Evolutionary conservation across 805 yeast genomes (phyloP), one percentile per base, ranked within the genome.

Genomic region (Geotrichum ghanense): DNA sequence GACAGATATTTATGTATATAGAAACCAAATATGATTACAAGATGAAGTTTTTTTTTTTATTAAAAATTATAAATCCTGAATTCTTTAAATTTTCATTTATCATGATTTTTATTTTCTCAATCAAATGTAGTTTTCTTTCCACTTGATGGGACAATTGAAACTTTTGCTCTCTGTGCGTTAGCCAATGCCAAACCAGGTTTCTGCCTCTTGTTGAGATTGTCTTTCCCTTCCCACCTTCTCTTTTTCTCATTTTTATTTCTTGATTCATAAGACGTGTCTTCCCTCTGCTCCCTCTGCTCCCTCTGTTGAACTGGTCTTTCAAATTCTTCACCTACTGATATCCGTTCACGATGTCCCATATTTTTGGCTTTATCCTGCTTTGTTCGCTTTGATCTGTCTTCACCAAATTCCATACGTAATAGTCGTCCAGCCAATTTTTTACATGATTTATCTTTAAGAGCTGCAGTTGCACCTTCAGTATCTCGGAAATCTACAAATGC

Each of bases 321-420:
- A 14, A 21, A 24, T 43, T 26, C 46, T 58, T 44, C 10, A 31
- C 24, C 22, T 10, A 23, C 17, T 17, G 9, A 20, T 22, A 19
- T 21, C 14, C 45, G 16, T 22, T 20, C 25, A 19, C 14, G 7
- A 6, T 27, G 23, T 6, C 21, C 12, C 22, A 20, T 16, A 31
- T 19, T 16, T 12, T 44, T 27, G 19, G 16, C 31, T 42, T 46
- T 49, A 19, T 43, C 42, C 16, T 50, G 48, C 43, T 52, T 51
- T 27, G 53, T 46, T 61, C 86, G 73, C 67, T 84, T 81, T 40
- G 94, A 81, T 66, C 98, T 75, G 62, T 90, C 97, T 66, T 92
- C 96, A 53, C 98, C 98, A 58, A 69, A 90, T 64, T 92, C 97
- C 73, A 90, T 70, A 65, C 95, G 74, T 54, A 88, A 64, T 1